Conservation (phyloP, 441 rosid genomes). For the Daphne laureola region DNA sequence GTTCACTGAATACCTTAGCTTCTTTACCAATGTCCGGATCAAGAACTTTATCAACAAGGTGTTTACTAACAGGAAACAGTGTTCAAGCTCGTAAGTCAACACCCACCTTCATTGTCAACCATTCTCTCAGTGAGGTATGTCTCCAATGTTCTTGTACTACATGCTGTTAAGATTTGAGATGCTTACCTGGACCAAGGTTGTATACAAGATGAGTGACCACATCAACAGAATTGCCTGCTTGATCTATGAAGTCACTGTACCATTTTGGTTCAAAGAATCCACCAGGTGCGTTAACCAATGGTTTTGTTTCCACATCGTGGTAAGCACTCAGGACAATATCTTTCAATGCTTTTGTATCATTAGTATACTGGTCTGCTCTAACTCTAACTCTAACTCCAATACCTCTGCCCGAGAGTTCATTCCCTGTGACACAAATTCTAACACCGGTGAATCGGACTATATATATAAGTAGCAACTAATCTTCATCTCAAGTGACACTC, state of each 20-base stretch:
- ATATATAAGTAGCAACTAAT: too few species aligned
- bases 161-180: neutral
- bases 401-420: slow-evolving; percentile 78
- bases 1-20: slow-evolving; percentile 40
- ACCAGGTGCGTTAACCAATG: slow-evolving; percentile 74
- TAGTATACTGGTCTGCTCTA: slow-evolving; percentile 64
- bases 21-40: slow-evolving; percentile 55
- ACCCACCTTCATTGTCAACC: too few species aligned
- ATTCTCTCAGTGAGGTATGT: neutral
- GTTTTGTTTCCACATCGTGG: slow-evolving; percentile 36
- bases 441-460: too few species aligned
- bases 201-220: slow-evolving; percentile 82
- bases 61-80: slow-evolving; percentile 23
- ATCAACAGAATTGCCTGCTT: slow-evolving; percentile 40
- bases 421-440: slow-evolving; percentile 34
- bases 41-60: slow-evolving; percentile 72
- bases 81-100: slow-evolving; percentile 1
- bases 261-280: slow-evolving; percentile 75
- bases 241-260: slow-evolving; percentile 53
- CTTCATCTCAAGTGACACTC: slow-evolving; percentile 15
- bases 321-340: slow-evolving; percentile 46
- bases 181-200: slow-evolving; percentile 86
- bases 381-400: slow-evolving; percentile 68
- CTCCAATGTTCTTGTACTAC: neutral
- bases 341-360: slow-evolving; percentile 50